Conservation (phyloP, 192 early-diverging fungal species). For the Linnemannia schmuckeri region DNA sequence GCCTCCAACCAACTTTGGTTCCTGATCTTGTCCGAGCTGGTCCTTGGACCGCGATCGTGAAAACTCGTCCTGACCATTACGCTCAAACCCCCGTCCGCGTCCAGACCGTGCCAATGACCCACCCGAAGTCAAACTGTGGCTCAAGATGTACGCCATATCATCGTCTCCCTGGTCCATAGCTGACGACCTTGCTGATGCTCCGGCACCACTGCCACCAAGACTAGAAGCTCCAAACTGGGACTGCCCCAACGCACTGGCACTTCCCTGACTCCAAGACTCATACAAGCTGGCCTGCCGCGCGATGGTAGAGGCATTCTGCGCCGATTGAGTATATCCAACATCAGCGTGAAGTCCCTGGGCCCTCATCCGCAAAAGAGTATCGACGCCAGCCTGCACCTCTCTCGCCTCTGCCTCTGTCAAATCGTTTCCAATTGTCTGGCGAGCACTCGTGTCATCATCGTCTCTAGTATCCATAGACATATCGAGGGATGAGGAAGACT, state of each 20-base stretch:
- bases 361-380: conserved; percentile 29
- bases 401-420: conserved; percentile 22
- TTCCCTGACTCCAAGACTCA: conserved; percentile 37
- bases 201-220: conserved; percentile 1
- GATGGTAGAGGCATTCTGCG: conserved; percentile 1
- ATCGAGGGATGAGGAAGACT: neutral
- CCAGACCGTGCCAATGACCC: conserved; percentile 27
- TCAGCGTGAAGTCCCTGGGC: conserved; percentile 6
- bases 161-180: conserved; percentile 27
- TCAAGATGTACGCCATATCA: conserved; percentile 39
- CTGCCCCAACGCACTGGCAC: neutral
- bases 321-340: neutral
- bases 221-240: conserved; percentile 2
- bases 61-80: conserved; percentile 11
- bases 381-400: conserved; percentile 32
- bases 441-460: neutral
- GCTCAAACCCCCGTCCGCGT: conserved; percentile 21
- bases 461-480: conserved; percentile 27
- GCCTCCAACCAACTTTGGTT: neutral
- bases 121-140: conserved; percentile 42
- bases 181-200: neutral
- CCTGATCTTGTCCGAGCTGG: neutral
- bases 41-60: conserved; percentile 12
- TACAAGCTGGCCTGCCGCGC: conserved; percentile 25
- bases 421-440: neutral